Evolutionary conservation across 2,329 filamentous ascomycete genomes (phyloP), one percentile per base, ranked within the genome.

Genomic region (Venturia asperata): DNA sequence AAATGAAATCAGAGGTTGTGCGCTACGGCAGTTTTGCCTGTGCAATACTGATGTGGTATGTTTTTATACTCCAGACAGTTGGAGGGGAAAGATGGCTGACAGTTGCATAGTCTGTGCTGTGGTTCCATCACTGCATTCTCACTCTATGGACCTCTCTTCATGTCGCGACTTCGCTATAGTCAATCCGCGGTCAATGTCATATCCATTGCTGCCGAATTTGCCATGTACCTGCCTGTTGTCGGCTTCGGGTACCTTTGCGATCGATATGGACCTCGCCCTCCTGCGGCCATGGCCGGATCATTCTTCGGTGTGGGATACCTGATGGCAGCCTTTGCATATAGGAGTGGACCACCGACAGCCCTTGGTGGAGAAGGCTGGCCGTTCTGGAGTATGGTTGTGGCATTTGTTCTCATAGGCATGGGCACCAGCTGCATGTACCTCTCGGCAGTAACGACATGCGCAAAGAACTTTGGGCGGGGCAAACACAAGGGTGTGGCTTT

Each of bases 401-500:
- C 92, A 0, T 99, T 97, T 74, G 82, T 92, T 60, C 83, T 84
- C 63, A 86, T 99, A 66, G 94, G 94, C 1, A 83, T 88, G 68
- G 93, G 86, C 5, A 97, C 93, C 0, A 90, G 89, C 69, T 86
- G 85, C 75, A 92, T 97, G 86, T 99, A 97, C 75, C 82, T 97
- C 65, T 85, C 87, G 62, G 88, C 91, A 1, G 88, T 99, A n/a
- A 93, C 93, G 7, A 96, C 93, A 0, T 96, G 92, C 73, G 94
- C 94, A 43, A 99, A 99, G 85, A 99, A 97, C 78, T 99, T 97
- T 77, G 92, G 92, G 61, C 87, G 89, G 67, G 91, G 92, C 4
- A 90, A 88, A 72, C 88, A 95, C 72, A 89, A 93, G 71, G 94
- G 94, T 0, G 79, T 99, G 62, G 93, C 95, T 67, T 82, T 99